Evolutionary conservation across 2,329 filamentous ascomycete species (phyloP).

Genomic region (Fusarium oligoseptatum): DNA sequence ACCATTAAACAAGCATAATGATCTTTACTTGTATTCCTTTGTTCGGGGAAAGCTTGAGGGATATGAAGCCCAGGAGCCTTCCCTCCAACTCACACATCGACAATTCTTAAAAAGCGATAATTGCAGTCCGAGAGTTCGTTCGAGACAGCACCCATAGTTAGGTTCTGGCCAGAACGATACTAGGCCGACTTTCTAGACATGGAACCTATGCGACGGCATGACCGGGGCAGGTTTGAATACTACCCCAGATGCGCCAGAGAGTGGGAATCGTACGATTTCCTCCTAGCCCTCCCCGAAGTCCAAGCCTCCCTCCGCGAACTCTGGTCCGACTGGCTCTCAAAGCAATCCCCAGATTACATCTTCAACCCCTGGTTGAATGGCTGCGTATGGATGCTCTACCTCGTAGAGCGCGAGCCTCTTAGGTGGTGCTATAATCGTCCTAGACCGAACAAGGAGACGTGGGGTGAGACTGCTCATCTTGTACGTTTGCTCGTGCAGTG

Average conservation of each 20-base stretch:
- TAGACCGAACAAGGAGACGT: slow-evolving; percentile 23
- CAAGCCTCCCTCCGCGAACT: slow-evolving; percentile 11
- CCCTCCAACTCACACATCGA: background rate
- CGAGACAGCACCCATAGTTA: background rate
- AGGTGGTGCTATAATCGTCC: slow-evolving; percentile 12
- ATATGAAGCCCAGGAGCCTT: background rate
- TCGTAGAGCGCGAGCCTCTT: background rate
- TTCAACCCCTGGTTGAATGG: background rate
- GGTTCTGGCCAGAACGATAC: background rate
- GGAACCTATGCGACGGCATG: background rate
- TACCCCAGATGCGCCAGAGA: background rate
- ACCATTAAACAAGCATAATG: background rate
- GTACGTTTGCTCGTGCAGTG: slow-evolving; percentile 10
- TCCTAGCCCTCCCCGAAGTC: background rate
- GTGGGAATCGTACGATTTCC: background rate
- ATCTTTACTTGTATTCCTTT: background rate
- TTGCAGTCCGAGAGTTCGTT: no score
- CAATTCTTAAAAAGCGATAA: no score
- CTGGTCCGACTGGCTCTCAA: slow-evolving; percentile 14
- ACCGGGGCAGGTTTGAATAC: background rate
- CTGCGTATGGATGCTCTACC: background rate
- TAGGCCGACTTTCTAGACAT: background rate
- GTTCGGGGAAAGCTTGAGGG: background rate
- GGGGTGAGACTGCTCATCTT: slow-evolving; percentile 12
- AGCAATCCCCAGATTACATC: background rate